Evolutionary conservation across 108 stramenopile genomes (phyloP).

Genomic region (Cylindrotheca closterium): DNA sequence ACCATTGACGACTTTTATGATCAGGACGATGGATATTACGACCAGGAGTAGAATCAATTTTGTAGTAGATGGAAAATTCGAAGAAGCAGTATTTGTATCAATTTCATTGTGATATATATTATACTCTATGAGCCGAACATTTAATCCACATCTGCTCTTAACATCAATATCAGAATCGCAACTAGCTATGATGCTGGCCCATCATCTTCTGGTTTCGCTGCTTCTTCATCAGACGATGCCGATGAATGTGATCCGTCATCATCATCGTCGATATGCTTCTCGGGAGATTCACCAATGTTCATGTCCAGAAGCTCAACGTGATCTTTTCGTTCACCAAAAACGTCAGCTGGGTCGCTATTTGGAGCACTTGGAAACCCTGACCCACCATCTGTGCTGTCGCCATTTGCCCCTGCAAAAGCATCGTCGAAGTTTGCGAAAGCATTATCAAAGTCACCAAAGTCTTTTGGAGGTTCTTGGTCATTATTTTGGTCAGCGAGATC

Average conservation of each 20-base stretch:
- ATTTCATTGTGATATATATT: no score
- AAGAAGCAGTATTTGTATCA: no score
- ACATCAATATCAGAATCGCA: no score
- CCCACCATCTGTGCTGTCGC: background rate
- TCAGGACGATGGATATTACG: no score
- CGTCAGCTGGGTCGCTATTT: conserved; percentile 14
- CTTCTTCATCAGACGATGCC: background rate
- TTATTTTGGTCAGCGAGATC: conserved; percentile 10
- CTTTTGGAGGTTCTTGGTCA: conserved; percentile 3
- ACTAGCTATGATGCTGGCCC: no score
- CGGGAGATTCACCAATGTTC: background rate
- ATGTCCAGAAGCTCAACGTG: conserved; percentile 24
- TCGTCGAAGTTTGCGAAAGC: conserved; percentile 68
- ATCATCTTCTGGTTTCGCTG: background rate
- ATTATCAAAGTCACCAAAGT: conserved; percentile 36
- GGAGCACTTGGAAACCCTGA: conserved; percentile 2
- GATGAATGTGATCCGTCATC: conserved; percentile 11
- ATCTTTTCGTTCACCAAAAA: conserved; percentile 32
- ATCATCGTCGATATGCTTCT: background rate
- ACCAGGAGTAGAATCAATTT: no score
- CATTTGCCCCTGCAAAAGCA: conserved; percentile 36
- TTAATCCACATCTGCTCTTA: no score
- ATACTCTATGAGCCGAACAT: no score
- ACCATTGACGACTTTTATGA: conserved; percentile 68
- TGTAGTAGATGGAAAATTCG: no score